Base-by-base conservation (phyloP, 1,139 yeast species). In the Zhuliangozyma blackwelliae region DNA sequence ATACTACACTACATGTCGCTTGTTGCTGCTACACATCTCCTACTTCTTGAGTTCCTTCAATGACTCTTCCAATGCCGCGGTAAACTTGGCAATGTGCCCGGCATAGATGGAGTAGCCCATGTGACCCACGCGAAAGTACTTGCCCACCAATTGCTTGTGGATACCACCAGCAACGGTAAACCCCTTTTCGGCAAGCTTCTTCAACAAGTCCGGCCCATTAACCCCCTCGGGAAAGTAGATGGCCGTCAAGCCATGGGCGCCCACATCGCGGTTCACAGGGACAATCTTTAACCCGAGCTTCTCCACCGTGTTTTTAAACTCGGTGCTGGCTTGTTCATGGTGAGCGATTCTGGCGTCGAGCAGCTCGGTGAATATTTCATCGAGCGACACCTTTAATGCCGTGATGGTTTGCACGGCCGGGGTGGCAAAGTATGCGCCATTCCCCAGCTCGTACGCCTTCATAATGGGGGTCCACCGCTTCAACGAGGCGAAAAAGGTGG, bases 51-150 rank as follows among this genome's bases (percentile, higher is more conserved):
- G 52, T 44, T 67, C 72, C n/a, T 46, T 35, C 39, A 67, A 54
- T 10, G 68, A 47, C 40, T 68, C 72, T 44, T 56, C 53, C 40
- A 70, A 59, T 21, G 73, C 72, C 16, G 47, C 50, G 28, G 59
- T 47, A 37, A 70, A 60, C 43, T 51, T 41, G 35, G 63, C 70
- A 29, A 70, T 58, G 45, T 70, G 75, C 31, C 73, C 75, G 38
- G 60, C 69, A 43, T 65, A 63, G 23, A 69, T 63, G 7, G 75
- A 69, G 50, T 57, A 54, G 27, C 97, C 97, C 97, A 90, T 90
- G 65, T 90, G 97, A 25, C 97, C 97, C 43, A 90, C 81, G 64
- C 97, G 79, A 68, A 90, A 87, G 67, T 89, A 89, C 59, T 83
- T 82, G 40, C 85, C 77, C 34, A 79, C 83, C 52, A 88, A 79